Evolutionary conservation across 805 yeast genomes (phyloP).

Genomic region (Spathaspora arborariae): DNA sequence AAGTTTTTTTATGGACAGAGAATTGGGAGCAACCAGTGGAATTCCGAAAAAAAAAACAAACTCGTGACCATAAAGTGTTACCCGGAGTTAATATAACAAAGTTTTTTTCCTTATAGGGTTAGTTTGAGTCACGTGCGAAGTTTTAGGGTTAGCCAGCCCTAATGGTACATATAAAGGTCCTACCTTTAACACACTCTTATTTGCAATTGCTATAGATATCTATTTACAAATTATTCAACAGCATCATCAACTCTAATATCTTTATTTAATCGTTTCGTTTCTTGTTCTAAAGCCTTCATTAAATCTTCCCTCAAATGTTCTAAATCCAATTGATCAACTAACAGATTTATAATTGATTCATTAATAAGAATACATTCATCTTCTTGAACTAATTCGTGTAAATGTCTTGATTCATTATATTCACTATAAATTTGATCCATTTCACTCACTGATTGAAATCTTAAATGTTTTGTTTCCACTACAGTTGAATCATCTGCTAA

Average conservation of each 20-base stretch:
- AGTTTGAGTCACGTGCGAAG: background rate
- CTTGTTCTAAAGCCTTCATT: conserved; percentile 53
- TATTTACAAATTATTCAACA: conserved; percentile 11
- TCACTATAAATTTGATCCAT: conserved; percentile 17
- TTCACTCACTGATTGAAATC: conserved; percentile 12
- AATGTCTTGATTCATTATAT: background rate
- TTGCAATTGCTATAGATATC: too few species aligned
- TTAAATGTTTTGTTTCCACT: conserved; percentile 19
- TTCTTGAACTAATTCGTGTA: conserved; percentile 12
- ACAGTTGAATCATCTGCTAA: conserved; percentile 6
- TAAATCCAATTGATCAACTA: conserved; percentile 45
- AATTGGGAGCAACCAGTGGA: background rate
- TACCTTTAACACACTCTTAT: too few species aligned
- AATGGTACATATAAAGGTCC: background rate
- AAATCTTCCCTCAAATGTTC: conserved; percentile 43
- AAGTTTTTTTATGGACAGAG: conserved; percentile 1
- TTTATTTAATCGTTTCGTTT: conserved; percentile 27
- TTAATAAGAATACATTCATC: conserved; percentile 41
- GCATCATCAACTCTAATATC: conserved; percentile 14
- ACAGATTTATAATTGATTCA: conserved; percentile 40
- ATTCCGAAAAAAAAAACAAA: background rate
- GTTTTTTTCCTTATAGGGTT: background rate
- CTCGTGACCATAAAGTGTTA: background rate
- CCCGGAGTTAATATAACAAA: background rate
- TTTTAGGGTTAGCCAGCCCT: conserved; percentile 2